These are phyloP conservation scores for Oemleria cerasiformis DNA, from an alignment of 306 rosid species.

Conservation along the genomic window DNA sequence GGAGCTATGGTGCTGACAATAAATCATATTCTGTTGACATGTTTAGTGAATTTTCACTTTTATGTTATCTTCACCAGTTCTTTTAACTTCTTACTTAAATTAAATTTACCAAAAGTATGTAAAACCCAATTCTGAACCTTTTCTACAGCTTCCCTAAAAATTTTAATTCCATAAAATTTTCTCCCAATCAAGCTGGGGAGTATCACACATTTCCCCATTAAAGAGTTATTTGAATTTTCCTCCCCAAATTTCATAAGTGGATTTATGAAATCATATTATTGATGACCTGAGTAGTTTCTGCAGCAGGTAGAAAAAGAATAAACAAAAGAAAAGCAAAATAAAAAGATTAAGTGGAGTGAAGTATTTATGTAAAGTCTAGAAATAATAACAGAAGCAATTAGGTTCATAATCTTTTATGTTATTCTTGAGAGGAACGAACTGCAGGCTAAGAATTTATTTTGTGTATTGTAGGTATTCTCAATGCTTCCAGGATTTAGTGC, in stretches of 20 bases:
- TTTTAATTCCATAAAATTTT: neutral
- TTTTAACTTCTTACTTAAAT: neutral
- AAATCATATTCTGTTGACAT: neutral
- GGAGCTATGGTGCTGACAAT: neutral
- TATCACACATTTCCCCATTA: neutral
- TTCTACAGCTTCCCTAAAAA: neutral
- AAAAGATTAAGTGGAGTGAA: neutral
- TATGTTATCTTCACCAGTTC: neutral
- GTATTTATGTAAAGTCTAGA: neutral
- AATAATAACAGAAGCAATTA: neutral
- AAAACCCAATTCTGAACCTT: neutral
- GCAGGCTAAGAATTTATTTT: constrained; percentile 13
- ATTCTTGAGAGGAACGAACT: constrained; percentile 1
- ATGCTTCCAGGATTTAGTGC: constrained; percentile 83
- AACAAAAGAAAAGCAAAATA: neutral
- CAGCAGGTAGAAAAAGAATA: neutral
- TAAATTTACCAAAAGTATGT: neutral
- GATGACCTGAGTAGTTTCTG: neutral
- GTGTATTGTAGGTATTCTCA: constrained; percentile 53
- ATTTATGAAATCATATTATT: neutral
- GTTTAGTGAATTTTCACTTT: neutral
- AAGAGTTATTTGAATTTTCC: neutral
- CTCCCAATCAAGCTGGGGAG: neutral
- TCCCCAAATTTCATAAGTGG: neutral
- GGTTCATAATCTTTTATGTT: neutral